Conservation (phyloP, 495 filamentous ascomycete genomes). For the Echria macrotheca region DNA sequence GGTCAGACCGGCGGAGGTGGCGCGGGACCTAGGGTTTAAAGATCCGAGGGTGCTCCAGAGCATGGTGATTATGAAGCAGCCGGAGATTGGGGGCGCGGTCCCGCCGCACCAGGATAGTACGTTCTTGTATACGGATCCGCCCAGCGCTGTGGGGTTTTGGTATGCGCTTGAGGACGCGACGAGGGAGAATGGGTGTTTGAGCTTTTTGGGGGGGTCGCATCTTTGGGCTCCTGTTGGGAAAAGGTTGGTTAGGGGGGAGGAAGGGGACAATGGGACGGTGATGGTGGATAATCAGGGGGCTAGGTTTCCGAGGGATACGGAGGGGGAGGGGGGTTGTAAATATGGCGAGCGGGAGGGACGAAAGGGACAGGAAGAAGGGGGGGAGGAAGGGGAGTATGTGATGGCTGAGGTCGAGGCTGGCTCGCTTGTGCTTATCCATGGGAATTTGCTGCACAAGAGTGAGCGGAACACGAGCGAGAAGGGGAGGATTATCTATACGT, state of each 20-base stretch:
- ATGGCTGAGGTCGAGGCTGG: constrained; percentile 80
- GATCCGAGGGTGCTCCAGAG: constrained; percentile 75
- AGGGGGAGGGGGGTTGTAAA: constrained; percentile 39
- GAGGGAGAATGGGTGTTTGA: constrained; percentile 76
- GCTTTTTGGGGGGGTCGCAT: constrained; percentile 77
- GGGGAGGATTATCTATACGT: constrained; percentile 94
- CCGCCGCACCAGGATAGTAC: constrained; percentile 85
- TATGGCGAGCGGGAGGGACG: too few species aligned
- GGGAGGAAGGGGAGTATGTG: constrained; percentile 53
- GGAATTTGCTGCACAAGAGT: constrained; percentile 94
- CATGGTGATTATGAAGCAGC: constrained; percentile 98
- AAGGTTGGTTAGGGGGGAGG: constrained; percentile 65
- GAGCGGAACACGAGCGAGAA: constrained; percentile 79
- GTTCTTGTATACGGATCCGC: constrained; percentile 88
- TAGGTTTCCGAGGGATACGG: constrained; percentile 36
- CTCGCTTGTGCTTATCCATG: constrained; percentile 87
- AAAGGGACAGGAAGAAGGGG: constrained; percentile 23
- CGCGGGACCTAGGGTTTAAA: constrained; percentile 61
- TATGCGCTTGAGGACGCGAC: constrained; percentile 92
- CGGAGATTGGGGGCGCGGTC: constrained; percentile 86
- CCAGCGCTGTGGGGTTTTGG: constrained; percentile 89
- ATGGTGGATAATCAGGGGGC: constrained; percentile 44
- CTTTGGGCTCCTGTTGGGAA: constrained; percentile 55
- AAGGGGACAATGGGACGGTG: constrained; percentile 39
- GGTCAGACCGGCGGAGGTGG: constrained; percentile 54